Evolutionary conservation across 306 rosid species (phyloP), one percentile per base, ranked within the genome.

Genomic region (Vachellia pachyceras): DNA sequence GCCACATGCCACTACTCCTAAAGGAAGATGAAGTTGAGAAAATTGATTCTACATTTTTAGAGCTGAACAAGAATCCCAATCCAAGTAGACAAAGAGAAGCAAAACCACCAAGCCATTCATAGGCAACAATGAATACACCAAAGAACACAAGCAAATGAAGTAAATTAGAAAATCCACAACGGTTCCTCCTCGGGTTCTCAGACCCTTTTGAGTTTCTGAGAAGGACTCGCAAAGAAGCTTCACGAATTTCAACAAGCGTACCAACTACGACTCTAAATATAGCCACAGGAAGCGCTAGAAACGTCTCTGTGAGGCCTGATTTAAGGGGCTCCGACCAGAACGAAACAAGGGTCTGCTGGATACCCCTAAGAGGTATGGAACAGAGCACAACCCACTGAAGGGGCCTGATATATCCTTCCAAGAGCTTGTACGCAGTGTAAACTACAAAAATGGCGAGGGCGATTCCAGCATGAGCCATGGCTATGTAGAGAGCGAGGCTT

Each of bases 401-500:
- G 12, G 99, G 97, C 44, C 97, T 80, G 41, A 95, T 83, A 64
- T 92, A 95, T 40, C 65, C 87, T 29, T 93, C 97, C 29, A 95
- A 84, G 7, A 93, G 93, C 81, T 90, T 93, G 6, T 88, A 77
- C 6, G 90, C 88, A 25, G 90, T 64, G 84, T 86, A 95, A 55
- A 92, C 80, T 29, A 87, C 77, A 80, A 95, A 89, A 40, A 95
- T 92, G 25, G 94, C 82, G 65, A 95, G 87, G 79, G 84, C 99
- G 5, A 92, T 80, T 41, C 97, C 95, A 10, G 95, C 95, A 37
- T 95, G 99, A 1, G 97, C 97, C 99, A 95, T 87, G 78, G 99
- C 97, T 73, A 92, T 89, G 89, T 87, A 92, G 20, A 95, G 80
- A 17, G 99, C 97, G 4, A 95, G 85, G 4, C 99, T 94, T 39